Evolutionary conservation across 768 basidiomycete genomes (phyloP), one percentile per base, ranked within the genome.

Genomic region (Tephrocybe sp.): DNA sequence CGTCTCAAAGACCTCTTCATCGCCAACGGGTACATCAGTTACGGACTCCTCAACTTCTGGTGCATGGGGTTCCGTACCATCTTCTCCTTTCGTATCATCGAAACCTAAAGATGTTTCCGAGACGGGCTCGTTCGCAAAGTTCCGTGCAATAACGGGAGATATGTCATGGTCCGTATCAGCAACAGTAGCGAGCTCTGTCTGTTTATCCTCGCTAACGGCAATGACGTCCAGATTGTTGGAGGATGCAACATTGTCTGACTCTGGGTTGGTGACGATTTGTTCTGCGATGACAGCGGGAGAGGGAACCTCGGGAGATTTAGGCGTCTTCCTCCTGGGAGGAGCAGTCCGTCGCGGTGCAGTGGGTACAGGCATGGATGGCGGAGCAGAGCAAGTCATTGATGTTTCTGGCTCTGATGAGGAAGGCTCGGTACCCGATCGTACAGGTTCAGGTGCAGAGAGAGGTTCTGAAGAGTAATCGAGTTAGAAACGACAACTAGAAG

Each of bases 291-390:
- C 42, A 44, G 53, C 19, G 4, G 54, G 36, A 26, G 55, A 51
- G 40, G 60, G 44, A 5, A 61, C 55, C 23, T 57, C 52, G 7
- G 75, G 67, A 10, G 80, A 76, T 64, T 81, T 85, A 41, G 70
- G 71, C 5, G 74, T 62, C 60, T 87, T 87, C 68, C 76, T 83
- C 36, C 89, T 74, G 8, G 91, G 90, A 42, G 87, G 89, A 3
- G 76, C 89, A 20, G 87, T 77, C 4, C 90, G 79, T 39, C 86
- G 82, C 38, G 90, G 89, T 14, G 73, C 84, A 12, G 80, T 77
- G 12, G 89, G 88, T 4, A 89, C 73, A 17, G 89, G 88, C 84
- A 92, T 91, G 0, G 81, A 73, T 5, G 71, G 44, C 20, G 56
- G 54, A 14, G 80, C 79, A 19, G 66, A 69, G 32, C 73, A 75